Conservation (phyloP, 768 basidiomycete species). For the Neoboletus magnificus region DNA sequence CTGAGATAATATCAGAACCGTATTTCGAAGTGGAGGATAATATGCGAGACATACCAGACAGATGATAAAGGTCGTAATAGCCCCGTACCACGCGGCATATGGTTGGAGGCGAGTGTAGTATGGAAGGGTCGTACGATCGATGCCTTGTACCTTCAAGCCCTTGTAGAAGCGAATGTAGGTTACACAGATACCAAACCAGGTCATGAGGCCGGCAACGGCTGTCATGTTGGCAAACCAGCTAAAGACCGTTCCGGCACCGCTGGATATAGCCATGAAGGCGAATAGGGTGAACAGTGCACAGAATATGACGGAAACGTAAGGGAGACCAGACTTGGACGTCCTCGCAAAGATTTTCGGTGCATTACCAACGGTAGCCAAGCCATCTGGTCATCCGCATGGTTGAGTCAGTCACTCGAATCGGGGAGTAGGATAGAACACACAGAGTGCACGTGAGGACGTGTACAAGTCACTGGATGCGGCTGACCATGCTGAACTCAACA, state of each 20-base stretch:
- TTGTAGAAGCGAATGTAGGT: conserved; percentile 81
- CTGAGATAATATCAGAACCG: conserved; percentile 36
- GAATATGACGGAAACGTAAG: conserved; percentile 67
- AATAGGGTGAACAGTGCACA: conserved; percentile 63
- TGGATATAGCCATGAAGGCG: conserved; percentile 78
- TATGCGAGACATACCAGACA: conserved; percentile 51
- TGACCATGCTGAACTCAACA: conserved; percentile 90
- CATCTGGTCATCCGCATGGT: conserved; percentile 45
- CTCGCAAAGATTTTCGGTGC: conserved; percentile 77
- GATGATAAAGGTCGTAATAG: conserved; percentile 40
- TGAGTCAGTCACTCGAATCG: not conserved
- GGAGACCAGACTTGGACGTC: conserved; percentile 72
- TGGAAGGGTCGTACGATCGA: conserved; percentile 67
- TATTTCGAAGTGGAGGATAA: not conserved
- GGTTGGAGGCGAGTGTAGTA: conserved; percentile 68
- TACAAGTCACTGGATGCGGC: conserved; percentile 88
- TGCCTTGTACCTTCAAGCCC: conserved; percentile 80
- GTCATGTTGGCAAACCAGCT: conserved; percentile 80
- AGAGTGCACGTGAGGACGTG: conserved; percentile 83
- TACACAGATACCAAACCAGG: conserved; percentile 76
- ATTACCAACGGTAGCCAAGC: conserved; percentile 73
- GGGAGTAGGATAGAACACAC: conserved; percentile 39
- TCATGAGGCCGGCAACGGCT: conserved; percentile 62
- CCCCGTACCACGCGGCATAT: conserved; percentile 60
- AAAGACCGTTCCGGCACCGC: conserved; percentile 72